These are phyloP conservation scores for Moniliella sp. DNA, from an alignment of 1,284 basidiomycete genomes.

Conservation along the genomic window DNA sequence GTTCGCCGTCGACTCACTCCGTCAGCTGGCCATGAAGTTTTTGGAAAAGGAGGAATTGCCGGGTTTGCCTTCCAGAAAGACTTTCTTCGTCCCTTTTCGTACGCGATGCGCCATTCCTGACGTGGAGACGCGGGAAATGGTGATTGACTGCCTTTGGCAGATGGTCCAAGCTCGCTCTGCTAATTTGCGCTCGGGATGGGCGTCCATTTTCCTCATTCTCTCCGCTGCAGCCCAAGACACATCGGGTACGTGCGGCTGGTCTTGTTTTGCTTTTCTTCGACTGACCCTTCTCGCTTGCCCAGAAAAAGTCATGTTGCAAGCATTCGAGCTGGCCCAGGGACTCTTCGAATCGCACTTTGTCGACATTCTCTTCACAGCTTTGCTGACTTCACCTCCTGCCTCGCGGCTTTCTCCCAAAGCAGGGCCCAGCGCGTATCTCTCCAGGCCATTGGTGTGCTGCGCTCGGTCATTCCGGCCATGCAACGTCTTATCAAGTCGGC, in stretches of 20 bases:
- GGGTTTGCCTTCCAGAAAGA: constrained; percentile 99
- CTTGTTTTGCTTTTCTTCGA: too few relatives aligned
- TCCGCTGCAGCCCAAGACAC: constrained; percentile 82
- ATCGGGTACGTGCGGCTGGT: constrained; percentile 42
- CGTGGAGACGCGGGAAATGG: constrained; percentile 88
- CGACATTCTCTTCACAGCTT: constrained; percentile 80
- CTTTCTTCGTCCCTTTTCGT: constrained; percentile 90
- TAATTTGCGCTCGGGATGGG: constrained; percentile 93
- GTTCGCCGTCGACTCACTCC: constrained; percentile 88
- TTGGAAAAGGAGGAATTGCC: constrained; percentile 92
- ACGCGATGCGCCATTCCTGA: constrained; percentile 95
- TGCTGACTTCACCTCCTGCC: constrained; percentile 82
- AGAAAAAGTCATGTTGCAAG: constrained; percentile 75
- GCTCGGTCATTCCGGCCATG: constrained; percentile 64
- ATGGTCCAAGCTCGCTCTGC: constrained; percentile 89
- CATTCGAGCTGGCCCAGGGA: constrained; percentile 83
- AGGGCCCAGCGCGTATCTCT: constrained; percentile 94
- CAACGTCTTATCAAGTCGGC: too few relatives aligned
- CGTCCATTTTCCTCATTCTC: constrained; percentile 96
- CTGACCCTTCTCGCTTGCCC: too few relatives aligned
- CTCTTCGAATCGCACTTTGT: constrained; percentile 74
- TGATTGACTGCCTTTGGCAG: constrained; percentile 41
- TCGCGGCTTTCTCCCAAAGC: constrained; percentile 97
- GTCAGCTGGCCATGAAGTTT: constrained; percentile 93
- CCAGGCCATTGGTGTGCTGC: constrained; percentile 85